Conservation (phyloP, 495 filamentous ascomycete species). For the Clohesyomyces aquaticus region DNA sequence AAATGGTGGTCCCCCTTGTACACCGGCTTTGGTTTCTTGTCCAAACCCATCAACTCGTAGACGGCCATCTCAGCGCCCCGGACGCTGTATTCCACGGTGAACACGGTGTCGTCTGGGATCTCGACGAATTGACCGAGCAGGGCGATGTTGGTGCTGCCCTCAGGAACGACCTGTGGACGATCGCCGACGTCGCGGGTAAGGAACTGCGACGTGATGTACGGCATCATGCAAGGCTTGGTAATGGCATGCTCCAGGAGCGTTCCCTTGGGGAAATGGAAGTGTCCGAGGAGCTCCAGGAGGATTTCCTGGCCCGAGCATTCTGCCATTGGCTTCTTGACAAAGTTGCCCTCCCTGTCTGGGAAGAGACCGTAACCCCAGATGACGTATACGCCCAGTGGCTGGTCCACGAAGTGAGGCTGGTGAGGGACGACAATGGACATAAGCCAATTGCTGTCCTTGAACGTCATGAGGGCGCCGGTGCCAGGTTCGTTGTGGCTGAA, state of each 20-base stretch:
- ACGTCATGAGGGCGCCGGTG: conserved; percentile 45
- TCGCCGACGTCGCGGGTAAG: conserved; percentile 44
- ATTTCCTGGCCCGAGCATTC: conserved; percentile 50
- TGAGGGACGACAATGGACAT: conserved; percentile 48
- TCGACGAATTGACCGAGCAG: conserved; percentile 53
- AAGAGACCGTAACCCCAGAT: conserved; percentile 48
- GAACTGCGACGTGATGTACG: conserved; percentile 47
- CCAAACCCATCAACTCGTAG: conserved; percentile 36
- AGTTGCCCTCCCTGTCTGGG: conserved; percentile 43
- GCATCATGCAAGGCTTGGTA: conserved; percentile 43
- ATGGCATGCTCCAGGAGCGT: conserved; percentile 23
- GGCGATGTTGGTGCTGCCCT: conserved; percentile 47
- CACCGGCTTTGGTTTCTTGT: conserved; percentile 37
- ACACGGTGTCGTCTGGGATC: conserved; percentile 48
- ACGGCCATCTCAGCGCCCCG: conserved; percentile 51
- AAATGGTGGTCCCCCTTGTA: conserved; percentile 41
- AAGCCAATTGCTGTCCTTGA: conserved; percentile 49
- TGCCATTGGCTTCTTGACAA: conserved; percentile 50
- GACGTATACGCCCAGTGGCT: conserved; percentile 10
- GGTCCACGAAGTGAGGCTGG: conserved; percentile 45
- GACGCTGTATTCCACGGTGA: conserved; percentile 53
- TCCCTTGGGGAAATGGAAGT: conserved; percentile 41
- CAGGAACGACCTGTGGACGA: conserved; percentile 48
- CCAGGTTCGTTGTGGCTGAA: conserved; percentile 46
- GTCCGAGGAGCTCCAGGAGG: conserved; percentile 46